Conservation (phyloP, 805 yeast species). For the Hanseniaspora occidentalis region DNA sequence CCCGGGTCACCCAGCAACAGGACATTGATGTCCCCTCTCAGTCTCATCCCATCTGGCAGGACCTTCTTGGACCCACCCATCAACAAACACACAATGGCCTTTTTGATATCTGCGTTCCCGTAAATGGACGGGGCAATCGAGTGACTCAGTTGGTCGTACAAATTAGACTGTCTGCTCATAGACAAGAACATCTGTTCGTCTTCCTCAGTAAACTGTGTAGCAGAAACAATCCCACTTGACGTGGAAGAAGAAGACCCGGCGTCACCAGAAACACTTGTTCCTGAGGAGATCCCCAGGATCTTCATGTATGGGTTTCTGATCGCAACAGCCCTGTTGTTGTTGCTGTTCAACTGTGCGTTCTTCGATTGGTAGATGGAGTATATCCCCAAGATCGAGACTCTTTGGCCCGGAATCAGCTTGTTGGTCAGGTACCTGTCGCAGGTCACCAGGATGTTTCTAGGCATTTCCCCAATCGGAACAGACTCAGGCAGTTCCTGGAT, state of each 20-base stretch:
- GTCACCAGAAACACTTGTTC: not conserved
- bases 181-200: conserved; percentile 87
- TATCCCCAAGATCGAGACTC: conserved; percentile 85
- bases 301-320: conserved; percentile 85
- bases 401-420: conserved; percentile 85
- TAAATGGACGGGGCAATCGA: conserved; percentile 96
- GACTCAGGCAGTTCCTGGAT: conserved; percentile 96
- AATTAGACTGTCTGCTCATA: conserved; percentile 68
- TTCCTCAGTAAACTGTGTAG: conserved; percentile 64
- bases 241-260: not conserved
- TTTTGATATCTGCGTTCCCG: conserved; percentile 87
- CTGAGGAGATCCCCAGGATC: conserved; percentile 55
- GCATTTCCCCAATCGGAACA: conserved; percentile 99
- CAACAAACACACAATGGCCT: conserved; percentile 80
- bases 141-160: conserved; percentile 72
- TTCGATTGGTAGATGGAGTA: conserved; percentile 82
- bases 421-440: conserved; percentile 86
- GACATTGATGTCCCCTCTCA: conserved; percentile 95
- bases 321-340: conserved; percentile 51
- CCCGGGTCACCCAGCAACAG: conserved; percentile 95
- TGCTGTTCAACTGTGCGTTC: conserved; percentile 29
- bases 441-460: conserved; percentile 78
- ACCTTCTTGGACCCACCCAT: conserved; percentile 92
- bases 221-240: conserved; percentile 9
- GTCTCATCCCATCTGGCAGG: conserved; percentile 89